A percentile compares a stretch with the other conserved stretches of the same genome.
Conservation (phyloP, 768 basidiomycete species). For the Termitomyces sp. region DNA sequence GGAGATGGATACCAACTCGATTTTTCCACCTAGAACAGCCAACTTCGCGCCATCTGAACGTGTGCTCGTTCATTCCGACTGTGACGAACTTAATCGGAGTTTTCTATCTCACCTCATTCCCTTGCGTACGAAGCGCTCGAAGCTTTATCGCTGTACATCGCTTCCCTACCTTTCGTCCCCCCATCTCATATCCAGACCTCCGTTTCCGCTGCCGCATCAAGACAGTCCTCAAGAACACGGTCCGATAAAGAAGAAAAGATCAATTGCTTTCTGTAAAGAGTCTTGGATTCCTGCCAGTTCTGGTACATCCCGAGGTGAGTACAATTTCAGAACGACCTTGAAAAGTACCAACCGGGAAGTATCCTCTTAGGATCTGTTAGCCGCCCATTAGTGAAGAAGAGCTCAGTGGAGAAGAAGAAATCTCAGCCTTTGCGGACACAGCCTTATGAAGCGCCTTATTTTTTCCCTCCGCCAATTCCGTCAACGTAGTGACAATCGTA, state of each 20-base stretch:
- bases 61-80: slow-evolving; percentile 7
- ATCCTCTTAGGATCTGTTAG: slow-evolving; percentile 1
- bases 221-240: slow-evolving; percentile 1
- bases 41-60: slow-evolving; percentile 5
- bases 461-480: slow-evolving; percentile 42
- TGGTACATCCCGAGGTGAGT: slow-evolving; percentile 4
- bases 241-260: slow-evolving; percentile 10
- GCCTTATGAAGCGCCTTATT: slow-evolving; percentile 62
- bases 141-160: slow-evolving; percentile 19
- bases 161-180: slow-evolving; percentile 21
- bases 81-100: slow-evolving; percentile 8
- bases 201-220: background rate
- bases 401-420: slow-evolving; percentile 26
- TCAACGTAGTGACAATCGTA: background rate
- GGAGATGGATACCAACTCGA: background rate
- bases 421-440: slow-evolving; percentile 37
- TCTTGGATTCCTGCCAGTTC: slow-evolving; percentile 10
- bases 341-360: background rate
- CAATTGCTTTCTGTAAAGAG: slow-evolving; percentile 17
- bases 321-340: background rate
- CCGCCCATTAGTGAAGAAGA: slow-evolving; percentile 8
- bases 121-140: slow-evolving; percentile 19
- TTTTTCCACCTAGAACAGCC: background rate
- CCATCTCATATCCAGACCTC: slow-evolving; percentile 9
- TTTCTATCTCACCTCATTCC: slow-evolving; percentile 21